Base-by-base conservation (phyloP, 306 rosid genomes). In the Herpetospermum pedunculosum region DNA sequence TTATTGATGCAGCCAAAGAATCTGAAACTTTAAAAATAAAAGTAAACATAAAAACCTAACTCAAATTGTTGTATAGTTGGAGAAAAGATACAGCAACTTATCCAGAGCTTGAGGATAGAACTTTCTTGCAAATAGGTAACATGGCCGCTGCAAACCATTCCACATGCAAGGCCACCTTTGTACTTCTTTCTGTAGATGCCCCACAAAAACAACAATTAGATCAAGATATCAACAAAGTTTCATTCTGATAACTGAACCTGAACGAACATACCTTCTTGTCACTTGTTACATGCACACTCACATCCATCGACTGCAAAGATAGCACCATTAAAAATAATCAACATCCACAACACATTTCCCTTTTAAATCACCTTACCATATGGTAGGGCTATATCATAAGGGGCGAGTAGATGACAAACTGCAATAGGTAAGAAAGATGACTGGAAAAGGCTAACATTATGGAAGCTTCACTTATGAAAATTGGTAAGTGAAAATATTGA, bases 111-210 rank as follows among this genome's bases (percentile, higher is more conserved):
- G 96, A 13, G 96, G 96, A 58, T 85, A 78, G 81, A 95, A 92
- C 75, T 95, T 95, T 83, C 99, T 89, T 10, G 99, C 99, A 85
- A 95, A 95, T 35, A 95, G 85, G 87, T 95, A 92, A 78, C 99
- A 95, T 0, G 99, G 99, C 75, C 83, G 83, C 77, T 82, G 89
- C 73, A 81, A 40, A 55, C 97, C 99, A 68, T 95, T 95, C 99
- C 99, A 90, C 65, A 91, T 79, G 89, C 99, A 95, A 72, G 97
- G 96, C 99, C 97, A 89, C 79, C 73, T 87, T 76, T 88, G 99
- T 55, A 92, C 96, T 80, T 88, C 89, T 79, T 9, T 90, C 99
- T 95, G 96, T 50, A 11, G 38, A 83, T 48, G 80, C 76, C 72
- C 67, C 76, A 53, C 76, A 41, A 25, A 32, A 49, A 52, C 28